A percentile compares a stretch with the other conserved stretches of the same genome.
Conservation (phyloP, 2,329 filamentous ascomycete species). For the Trichoderma sp. region DNA sequence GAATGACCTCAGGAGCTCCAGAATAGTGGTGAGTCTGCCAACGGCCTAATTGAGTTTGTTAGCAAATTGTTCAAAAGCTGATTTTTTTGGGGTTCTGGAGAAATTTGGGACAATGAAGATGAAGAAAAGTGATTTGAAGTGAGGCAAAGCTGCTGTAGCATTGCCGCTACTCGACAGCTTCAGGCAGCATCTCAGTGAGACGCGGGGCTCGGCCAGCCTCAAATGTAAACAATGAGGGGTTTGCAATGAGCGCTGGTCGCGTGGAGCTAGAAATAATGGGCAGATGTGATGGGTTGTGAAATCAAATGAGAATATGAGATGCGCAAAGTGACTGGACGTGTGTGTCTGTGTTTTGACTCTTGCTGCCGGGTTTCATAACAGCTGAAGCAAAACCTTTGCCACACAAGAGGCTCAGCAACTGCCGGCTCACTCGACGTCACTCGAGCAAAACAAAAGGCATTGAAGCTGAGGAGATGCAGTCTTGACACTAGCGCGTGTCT, state of each 20-base stretch:
- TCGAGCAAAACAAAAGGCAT: conserved; percentile 2
- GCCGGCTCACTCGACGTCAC: conserved; percentile 11
- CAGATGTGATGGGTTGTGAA: not conserved
- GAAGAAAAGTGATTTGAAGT: not conserved
- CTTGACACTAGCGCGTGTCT: conserved; percentile 1
- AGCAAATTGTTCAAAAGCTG: conserved; percentile 27
- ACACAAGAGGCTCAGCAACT: not conserved
- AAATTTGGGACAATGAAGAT: not conserved
- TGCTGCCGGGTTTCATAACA: not conserved
- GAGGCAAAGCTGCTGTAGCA: not conserved
- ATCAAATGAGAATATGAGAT: not conserved
- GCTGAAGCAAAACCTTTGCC: not conserved
- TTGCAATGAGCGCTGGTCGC: conserved; percentile 9
- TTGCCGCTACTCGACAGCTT: not conserved
- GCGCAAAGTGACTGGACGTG: not conserved
- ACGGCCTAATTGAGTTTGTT: conserved; percentile 41
- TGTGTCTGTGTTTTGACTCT: not conserved
- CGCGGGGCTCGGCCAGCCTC: conserved; percentile 18
- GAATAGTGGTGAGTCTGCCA: conserved; percentile 69
- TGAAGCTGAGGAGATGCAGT: not conserved
- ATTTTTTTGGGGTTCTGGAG: not conserved
- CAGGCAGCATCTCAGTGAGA: conserved; percentile 8
- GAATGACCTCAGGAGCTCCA: conserved; percentile 75
- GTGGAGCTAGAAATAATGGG: not conserved
- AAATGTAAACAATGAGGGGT: conserved; percentile 25